These are phyloP conservation scores for Phialemonium atrogriseum DNA, from an alignment of 2,329 filamentous ascomycete genomes.

Conservation along the genomic window DNA sequence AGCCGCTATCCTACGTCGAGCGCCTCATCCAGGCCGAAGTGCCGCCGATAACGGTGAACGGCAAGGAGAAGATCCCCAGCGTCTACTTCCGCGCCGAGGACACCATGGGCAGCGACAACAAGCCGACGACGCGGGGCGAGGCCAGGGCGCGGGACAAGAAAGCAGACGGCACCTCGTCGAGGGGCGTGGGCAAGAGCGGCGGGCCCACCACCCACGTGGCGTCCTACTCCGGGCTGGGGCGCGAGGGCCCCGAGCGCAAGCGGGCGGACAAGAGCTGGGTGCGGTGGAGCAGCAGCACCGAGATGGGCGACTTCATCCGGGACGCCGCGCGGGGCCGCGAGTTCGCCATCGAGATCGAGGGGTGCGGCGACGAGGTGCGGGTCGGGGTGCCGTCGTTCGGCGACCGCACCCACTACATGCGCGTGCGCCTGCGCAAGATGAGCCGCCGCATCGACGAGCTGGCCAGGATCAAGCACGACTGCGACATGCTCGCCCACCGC, in stretches of 20 bases:
- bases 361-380: constrained; percentile 53
- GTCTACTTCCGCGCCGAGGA: constrained; percentile 78
- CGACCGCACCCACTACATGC: constrained; percentile 83
- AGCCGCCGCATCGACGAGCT: constrained; percentile 59
- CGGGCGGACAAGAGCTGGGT: constrained; percentile 59
- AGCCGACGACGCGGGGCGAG: constrained; percentile 22
- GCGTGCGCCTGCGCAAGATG: constrained; percentile 66
- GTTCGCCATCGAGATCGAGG: constrained; percentile 78
- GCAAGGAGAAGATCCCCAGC: constrained; percentile 60
- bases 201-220: constrained; percentile 41
- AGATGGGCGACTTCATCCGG: constrained; percentile 89
- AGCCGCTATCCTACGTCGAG: constrained; percentile 85
- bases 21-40: constrained; percentile 83
- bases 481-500: constrained; percentile 68
- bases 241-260: constrained; percentile 36
- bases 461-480: constrained; percentile 70
- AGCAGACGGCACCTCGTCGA: constrained; percentile 8
- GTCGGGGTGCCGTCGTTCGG: constrained; percentile 81
- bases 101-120: constrained; percentile 49
- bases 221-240: constrained; percentile 62
- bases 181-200: constrained; percentile 4
- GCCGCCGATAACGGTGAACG: constrained; percentile 57
- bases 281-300: constrained; percentile 79
- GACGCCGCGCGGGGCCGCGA: constrained; percentile 79
- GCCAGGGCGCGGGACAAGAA: constrained; percentile 20